Evolutionary conservation across 129 eudicot species (phyloP).

Genomic region (Pseudognaphalium luteoalbum): DNA sequence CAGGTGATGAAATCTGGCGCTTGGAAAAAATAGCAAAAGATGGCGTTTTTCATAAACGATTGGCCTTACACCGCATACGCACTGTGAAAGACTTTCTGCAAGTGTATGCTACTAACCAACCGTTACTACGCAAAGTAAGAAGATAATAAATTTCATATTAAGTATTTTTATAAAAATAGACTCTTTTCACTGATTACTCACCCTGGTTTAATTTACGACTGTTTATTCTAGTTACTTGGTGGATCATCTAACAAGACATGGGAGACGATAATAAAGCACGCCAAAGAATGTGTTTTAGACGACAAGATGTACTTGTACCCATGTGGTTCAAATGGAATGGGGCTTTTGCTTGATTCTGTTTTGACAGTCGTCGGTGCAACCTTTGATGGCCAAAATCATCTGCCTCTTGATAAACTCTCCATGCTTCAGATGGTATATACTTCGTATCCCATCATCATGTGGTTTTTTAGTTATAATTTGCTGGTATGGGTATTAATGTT

Average conservation of each 20-base stretch:
- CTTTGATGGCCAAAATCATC: constrained; percentile 51
- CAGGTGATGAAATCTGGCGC: constrained; percentile 77
- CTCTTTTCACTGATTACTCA: not conserved
- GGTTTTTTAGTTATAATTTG: not conserved
- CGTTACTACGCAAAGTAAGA: constrained; percentile 53
- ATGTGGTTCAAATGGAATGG: constrained; percentile 36
- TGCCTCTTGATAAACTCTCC: constrained; percentile 41
- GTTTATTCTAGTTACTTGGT: constrained; percentile 49
- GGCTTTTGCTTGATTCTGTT: constrained; percentile 53
- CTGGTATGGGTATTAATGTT: no score
- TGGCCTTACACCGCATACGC: constrained; percentile 35
- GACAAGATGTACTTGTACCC: constrained; percentile 38
- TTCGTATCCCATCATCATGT: not conserved
- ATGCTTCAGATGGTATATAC: constrained; percentile 56
- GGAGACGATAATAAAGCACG: constrained; percentile 61
- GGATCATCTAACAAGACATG: constrained; percentile 66
- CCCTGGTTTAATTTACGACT: not conserved
- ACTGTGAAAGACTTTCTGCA: constrained; percentile 61
- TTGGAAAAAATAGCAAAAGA: constrained; percentile 81
- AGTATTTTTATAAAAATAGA: not conserved
- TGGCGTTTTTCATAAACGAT: constrained; percentile 56
- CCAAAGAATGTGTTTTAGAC: constrained; percentile 55
- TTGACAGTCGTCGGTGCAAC: constrained; percentile 52
- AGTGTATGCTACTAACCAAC: constrained; percentile 38
- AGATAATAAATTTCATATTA: not conserved